A percentile compares a stretch with the other conserved stretches of the same genome.
These are phyloP conservation scores for Colletotrichum scovillei DNA, from an alignment of 2,329 filamentous ascomycete genomes.

Conservation along the genomic window DNA sequence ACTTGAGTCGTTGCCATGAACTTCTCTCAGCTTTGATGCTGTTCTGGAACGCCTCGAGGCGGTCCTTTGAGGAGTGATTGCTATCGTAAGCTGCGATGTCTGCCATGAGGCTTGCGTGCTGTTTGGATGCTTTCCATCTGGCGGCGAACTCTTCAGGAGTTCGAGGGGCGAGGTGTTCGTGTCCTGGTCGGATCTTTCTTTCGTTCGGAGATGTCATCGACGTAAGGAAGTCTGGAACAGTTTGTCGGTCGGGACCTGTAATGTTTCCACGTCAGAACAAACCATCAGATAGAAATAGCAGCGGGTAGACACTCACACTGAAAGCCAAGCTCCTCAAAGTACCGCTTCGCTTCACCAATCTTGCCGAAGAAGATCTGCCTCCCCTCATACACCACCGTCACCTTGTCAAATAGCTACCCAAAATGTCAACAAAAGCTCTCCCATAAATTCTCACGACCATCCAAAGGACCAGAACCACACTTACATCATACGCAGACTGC, in stretches of 20 bases:
- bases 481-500: constrained; percentile 37
- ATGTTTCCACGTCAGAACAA: background rate
- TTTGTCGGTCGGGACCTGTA: constrained; percentile 55
- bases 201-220: constrained; percentile 75
- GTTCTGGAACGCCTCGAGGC: constrained; percentile 29
- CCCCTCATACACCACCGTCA: constrained; percentile 74
- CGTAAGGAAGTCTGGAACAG: constrained; percentile 79
- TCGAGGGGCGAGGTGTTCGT: constrained; percentile 62
- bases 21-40: constrained; percentile 49
- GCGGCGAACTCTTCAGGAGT: constrained; percentile 65
- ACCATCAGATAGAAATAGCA: accelerated
- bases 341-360: constrained; percentile 66
- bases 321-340: constrained; percentile 66
- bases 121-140: constrained; percentile 27
- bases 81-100: constrained; percentile 19
- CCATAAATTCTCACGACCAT: too few species aligned
- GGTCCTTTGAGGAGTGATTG: constrained; percentile 17
- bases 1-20: constrained; percentile 67
- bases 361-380: constrained; percentile 75
- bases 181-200: constrained; percentile 68
- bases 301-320: constrained; percentile 54
- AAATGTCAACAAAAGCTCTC: background rate
- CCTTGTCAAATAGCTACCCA: constrained; percentile 65
- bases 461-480: background rate
- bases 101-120: constrained; percentile 1